Conservation (phyloP, 1,284 basidiomycete species). For the Sporisorium exsertum region DNA sequence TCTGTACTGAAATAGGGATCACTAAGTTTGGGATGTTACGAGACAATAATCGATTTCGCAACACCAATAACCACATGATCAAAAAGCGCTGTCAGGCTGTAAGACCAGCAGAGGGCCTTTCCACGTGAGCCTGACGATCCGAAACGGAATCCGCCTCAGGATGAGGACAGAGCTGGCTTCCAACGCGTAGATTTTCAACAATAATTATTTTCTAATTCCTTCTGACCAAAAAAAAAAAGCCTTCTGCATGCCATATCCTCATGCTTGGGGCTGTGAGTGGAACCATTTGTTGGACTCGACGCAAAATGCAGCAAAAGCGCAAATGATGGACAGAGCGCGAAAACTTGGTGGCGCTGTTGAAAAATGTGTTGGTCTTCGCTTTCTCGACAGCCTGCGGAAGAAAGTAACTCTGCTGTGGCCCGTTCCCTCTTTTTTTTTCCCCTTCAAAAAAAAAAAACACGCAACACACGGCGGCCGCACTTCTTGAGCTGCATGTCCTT, state of each 20-base stretch:
- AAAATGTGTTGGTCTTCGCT: slow-evolving; percentile 22
- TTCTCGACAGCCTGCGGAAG: slow-evolving; percentile 2
- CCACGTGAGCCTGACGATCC: background rate
- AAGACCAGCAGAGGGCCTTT: background rate
- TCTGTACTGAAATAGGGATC: background rate
- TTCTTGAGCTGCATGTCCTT: slow-evolving; percentile 10
- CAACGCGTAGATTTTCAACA: background rate
- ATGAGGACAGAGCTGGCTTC: background rate
- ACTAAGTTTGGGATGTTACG: background rate
- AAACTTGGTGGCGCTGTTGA: background rate
- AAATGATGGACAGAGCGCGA: background rate
- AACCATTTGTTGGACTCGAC: slow-evolving; percentile 3
- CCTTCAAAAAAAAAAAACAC: background rate
- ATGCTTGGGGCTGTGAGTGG: slow-evolving; percentile 2
- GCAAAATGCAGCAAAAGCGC: slow-evolving; percentile 3
- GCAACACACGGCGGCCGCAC: no score
- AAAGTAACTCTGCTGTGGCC: background rate
- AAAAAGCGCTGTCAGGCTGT: background rate
- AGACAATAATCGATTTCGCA: slow-evolving; percentile 4
- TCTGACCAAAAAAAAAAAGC: background rate
- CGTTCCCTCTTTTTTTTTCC: background rate
- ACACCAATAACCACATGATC: slow-evolving; percentile 4
- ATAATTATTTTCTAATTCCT: background rate
- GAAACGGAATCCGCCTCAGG: background rate
- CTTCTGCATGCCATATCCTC: background rate